phyloP scores from a whole-genome alignment of 345 rosid genomes.

The Sisymbrium irio region DNA sequence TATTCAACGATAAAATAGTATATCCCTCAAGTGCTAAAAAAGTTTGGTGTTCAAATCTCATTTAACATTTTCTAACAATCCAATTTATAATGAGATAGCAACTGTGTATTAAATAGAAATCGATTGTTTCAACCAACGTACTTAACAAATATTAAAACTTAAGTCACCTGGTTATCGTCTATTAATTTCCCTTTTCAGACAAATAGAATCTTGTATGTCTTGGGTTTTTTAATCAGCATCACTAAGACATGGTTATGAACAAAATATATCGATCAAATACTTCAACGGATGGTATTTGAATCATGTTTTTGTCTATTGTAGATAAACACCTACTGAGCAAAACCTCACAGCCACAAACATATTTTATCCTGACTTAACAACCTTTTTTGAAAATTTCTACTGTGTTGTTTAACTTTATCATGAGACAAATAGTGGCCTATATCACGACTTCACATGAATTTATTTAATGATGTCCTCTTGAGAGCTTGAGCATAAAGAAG shows the following conservation, averaged over 20 bases:
- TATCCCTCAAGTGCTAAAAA: constrained; percentile 18
- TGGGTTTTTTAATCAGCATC: not conserved
- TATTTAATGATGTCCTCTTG: constrained; percentile 26
- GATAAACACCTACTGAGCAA: not conserved
- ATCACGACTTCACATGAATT: constrained; percentile 34
- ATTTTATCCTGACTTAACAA: not conserved
- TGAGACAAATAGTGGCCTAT: constrained; percentile 21
- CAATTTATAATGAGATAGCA: not conserved
- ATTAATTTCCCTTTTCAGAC: not conserved
- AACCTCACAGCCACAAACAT: constrained; percentile 1
- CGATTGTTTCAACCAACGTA: constrained; percentile 6
- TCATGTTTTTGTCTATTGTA: not conserved
- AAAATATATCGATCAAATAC: not conserved
- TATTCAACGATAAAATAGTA: constrained; percentile 20
- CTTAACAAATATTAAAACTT: not conserved
- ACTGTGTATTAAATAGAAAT: not conserved
- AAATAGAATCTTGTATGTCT: not conserved
- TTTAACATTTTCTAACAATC: not conserved
- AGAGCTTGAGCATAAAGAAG: constrained; percentile 14
- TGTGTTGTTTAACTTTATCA: not conserved
- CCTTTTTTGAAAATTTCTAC: not conserved
- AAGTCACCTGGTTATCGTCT: not conserved
- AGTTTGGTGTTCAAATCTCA: not conserved
- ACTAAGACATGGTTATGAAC: not conserved
- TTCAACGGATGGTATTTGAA: not conserved